phyloP scores from a whole-genome alignment of 305 asterid species.

The Plantago lanceolata region DNA sequence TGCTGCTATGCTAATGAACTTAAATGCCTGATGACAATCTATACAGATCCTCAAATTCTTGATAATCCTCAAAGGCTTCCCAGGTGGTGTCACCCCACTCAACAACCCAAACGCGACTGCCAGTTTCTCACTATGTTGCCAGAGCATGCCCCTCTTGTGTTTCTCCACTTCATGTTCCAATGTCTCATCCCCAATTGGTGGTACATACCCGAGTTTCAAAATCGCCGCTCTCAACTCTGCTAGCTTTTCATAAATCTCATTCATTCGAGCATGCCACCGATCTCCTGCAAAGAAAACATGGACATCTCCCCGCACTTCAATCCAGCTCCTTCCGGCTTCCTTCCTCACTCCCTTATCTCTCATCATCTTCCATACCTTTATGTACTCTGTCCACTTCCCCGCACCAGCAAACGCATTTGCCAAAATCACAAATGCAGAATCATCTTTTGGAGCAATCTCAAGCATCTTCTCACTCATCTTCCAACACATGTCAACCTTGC shows the following conservation, averaged over 20 bases:
- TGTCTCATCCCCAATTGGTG: conserved; percentile 45
- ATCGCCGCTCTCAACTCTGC: conserved; percentile 45
- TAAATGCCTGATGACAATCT: conserved; percentile 66
- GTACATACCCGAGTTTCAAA: conserved; percentile 58
- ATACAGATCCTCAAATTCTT: conserved; percentile 71
- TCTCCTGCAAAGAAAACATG: conserved; percentile 71
- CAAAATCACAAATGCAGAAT: conserved; percentile 64
- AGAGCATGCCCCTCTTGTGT: conserved; percentile 48
- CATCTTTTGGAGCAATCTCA: conserved; percentile 57
- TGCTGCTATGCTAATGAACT: conserved; percentile 44
- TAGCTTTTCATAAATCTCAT: conserved; percentile 56
- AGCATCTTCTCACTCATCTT: conserved; percentile 54
- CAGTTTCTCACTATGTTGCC: conserved; percentile 65
- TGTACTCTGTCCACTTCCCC: too few species aligned
- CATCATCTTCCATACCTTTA: conserved; percentile 58
- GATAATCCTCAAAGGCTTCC: conserved; percentile 63
- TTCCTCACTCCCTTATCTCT: conserved; percentile 52
- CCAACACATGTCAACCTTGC: conserved; percentile 39
- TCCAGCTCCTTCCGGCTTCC: conserved; percentile 76
- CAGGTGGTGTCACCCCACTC: conserved; percentile 52
- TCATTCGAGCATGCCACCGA: conserved; percentile 42
- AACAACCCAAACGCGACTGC: conserved; percentile 68
- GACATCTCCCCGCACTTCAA: conserved; percentile 50
- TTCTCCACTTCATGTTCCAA: conserved; percentile 42
- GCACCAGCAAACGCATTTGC: conserved; percentile 42